A percentile compares a stretch with the other conserved stretches of the same genome.
Conservation (phyloP, 495 filamentous ascomycete genomes). For the Aspergillus kassunensis region DNA sequence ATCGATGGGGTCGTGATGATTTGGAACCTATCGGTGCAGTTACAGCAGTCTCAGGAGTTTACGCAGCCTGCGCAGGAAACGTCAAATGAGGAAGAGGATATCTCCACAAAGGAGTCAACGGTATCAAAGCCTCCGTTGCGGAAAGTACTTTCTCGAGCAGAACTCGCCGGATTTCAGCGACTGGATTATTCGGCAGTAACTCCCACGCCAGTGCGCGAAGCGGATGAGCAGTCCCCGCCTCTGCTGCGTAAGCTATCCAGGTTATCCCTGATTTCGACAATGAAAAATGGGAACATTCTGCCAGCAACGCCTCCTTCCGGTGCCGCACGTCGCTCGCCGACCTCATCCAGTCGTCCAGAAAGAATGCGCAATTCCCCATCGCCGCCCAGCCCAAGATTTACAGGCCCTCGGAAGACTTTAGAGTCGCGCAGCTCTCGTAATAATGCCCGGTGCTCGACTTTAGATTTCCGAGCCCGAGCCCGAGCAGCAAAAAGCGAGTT, state of each 20-base stretch:
- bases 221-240: constrained; percentile 52
- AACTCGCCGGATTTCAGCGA: constrained; percentile 72
- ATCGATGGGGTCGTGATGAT: constrained; percentile 85
- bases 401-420: constrained; percentile 18
- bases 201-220: constrained; percentile 50
- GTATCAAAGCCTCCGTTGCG: constrained; percentile 62
- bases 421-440: constrained; percentile 18
- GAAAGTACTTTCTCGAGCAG: constrained; percentile 69
- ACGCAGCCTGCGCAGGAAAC: constrained; percentile 11
- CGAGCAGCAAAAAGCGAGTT: constrained; percentile 54
- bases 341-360: constrained; percentile 23
- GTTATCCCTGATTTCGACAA: constrained; percentile 33
- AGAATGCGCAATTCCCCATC: constrained; percentile 42
- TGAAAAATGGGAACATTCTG: constrained; percentile 23
- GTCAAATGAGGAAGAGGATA: constrained; percentile 29
- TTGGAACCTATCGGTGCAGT: constrained; percentile 59
- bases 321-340: constrained; percentile 35
- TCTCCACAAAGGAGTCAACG: constrained; percentile 50
- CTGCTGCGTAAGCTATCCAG: constrained; percentile 56
- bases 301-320: constrained; percentile 33
- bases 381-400: constrained; percentile 36
- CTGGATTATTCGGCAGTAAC: constrained; percentile 41
- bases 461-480: constrained; percentile 52
- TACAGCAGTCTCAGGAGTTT: constrained; percentile 31
- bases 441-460: constrained; percentile 49